Conservation (phyloP, 257 asterid genomes). For the Anisodus tanguticus region DNA sequence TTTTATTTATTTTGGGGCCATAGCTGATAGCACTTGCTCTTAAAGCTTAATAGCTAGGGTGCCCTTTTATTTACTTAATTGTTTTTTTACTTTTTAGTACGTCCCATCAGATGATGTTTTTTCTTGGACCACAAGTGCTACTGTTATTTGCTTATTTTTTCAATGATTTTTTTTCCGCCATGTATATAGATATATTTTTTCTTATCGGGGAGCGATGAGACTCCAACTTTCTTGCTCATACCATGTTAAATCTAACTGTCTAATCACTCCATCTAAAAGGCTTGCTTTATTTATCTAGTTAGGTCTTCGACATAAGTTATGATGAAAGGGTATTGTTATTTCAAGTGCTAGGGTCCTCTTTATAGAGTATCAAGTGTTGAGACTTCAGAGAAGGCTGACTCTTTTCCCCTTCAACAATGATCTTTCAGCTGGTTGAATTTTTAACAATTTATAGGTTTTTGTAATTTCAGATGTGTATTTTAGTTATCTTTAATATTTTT, state of each 20-base stretch:
- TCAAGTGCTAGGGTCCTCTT: background rate
- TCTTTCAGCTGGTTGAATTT: constrained; percentile 19
- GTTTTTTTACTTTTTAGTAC: background rate
- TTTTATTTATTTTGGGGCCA: background rate
- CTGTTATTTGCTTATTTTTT: background rate
- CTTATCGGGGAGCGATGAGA: background rate
- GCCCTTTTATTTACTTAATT: background rate
- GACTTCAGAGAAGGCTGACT: background rate
- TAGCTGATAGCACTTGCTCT: background rate
- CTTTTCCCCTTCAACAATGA: background rate
- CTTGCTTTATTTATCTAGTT: background rate
- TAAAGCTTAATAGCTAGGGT: background rate
- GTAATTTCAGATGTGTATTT: background rate
- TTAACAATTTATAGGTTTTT: background rate
- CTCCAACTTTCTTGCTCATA: background rate
- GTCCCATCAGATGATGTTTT: background rate
- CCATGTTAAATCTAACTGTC: background rate
- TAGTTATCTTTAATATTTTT: background rate
- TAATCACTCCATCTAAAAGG: background rate
- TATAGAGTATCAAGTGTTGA: background rate
- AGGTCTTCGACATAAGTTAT: background rate
- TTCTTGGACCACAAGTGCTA: background rate
- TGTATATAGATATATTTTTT: background rate
- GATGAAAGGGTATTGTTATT: background rate
- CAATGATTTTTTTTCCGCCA: background rate